Evolutionary conservation across 148 eudicot genomes (phyloP).

Genomic region (Cornus florida): DNA sequence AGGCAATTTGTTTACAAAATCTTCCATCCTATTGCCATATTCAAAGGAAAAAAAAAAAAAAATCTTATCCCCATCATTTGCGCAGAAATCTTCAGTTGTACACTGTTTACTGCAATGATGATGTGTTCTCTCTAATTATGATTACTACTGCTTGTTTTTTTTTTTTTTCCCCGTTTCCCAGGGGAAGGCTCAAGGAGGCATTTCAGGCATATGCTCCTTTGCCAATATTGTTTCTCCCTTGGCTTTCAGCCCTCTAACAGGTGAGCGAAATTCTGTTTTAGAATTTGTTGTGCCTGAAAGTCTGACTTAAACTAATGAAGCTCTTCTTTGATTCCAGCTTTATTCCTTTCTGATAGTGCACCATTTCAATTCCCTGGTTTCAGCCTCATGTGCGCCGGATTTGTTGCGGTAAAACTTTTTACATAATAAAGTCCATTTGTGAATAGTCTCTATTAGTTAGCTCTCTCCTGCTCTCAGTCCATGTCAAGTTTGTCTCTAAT

Average conservation of each 20-base stretch:
- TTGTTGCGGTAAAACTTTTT: constrained; percentile 36
- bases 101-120: no score
- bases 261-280: constrained; percentile 18
- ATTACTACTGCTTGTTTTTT: background rate
- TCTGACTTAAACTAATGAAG: constrained; percentile 19
- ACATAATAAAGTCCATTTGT: background rate
- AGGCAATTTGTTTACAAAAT: no score
- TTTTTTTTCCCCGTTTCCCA: no score
- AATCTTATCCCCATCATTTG: no score
- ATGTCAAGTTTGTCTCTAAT: background rate
- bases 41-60: no score
- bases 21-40: background rate
- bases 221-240: constrained; percentile 56
- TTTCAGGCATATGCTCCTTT: constrained; percentile 58
- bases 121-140: background rate
- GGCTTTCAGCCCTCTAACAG: constrained; percentile 64
- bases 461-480: background rate
- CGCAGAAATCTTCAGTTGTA: background rate
- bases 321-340: constrained; percentile 34
- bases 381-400: constrained; percentile 45
- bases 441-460: background rate
- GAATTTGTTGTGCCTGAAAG: background rate
- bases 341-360: constrained; percentile 59
- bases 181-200: constrained; percentile 76
- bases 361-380: constrained; percentile 75